A percentile compares a stretch with the other conserved stretches of the same genome.
phyloP scores from a whole-genome alignment of 2,329 filamentous ascomycete species.

The Fusarium sp. region DNA sequence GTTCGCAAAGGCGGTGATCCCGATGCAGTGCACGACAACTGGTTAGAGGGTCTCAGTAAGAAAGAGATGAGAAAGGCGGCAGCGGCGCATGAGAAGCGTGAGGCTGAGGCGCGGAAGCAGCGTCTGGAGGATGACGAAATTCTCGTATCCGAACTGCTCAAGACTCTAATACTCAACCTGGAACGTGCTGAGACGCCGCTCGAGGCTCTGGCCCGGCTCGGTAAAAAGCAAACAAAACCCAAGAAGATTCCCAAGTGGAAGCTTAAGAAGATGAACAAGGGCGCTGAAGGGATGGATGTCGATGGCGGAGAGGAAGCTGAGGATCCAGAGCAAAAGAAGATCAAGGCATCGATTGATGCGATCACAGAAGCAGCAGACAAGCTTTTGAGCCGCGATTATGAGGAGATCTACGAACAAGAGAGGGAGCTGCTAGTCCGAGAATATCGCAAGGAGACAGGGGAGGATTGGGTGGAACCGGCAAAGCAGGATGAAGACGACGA shows the following conservation, averaged over 20 bases:
- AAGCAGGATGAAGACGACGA: constrained; percentile 39
- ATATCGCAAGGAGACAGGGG: constrained; percentile 86
- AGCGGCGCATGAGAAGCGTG: constrained; percentile 86
- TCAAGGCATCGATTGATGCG: constrained; percentile 79
- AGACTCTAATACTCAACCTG: constrained; percentile 76
- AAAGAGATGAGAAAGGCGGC: constrained; percentile 92
- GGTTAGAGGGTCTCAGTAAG: constrained; percentile 92
- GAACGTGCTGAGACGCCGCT: constrained; percentile 87
- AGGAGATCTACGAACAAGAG: constrained; percentile 92
- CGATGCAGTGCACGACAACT: constrained; percentile 89
- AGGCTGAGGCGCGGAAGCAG: constrained; percentile 78
- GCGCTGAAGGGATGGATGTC: constrained; percentile 74
- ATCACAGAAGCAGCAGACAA: constrained; percentile 93
- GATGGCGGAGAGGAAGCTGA: constrained; percentile 62
- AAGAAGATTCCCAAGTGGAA: constrained; percentile 73
- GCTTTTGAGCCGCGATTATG: constrained; percentile 82
- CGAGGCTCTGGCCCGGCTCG: constrained; percentile 86
- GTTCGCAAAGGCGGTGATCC: constrained; percentile 89
- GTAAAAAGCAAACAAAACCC: constrained; percentile 73
- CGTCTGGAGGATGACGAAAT: constrained; percentile 80
- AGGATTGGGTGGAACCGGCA: constrained; percentile 76
- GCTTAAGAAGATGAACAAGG: constrained; percentile 73
- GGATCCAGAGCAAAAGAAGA: constrained; percentile 74
- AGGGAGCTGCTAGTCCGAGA: constrained; percentile 85
- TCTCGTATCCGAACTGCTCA: constrained; percentile 78